A percentile compares a stretch with the other conserved stretches of the same genome.
Conservation (phyloP, 1,284 basidiomycete genomes). For the Tilletia caries region DNA sequence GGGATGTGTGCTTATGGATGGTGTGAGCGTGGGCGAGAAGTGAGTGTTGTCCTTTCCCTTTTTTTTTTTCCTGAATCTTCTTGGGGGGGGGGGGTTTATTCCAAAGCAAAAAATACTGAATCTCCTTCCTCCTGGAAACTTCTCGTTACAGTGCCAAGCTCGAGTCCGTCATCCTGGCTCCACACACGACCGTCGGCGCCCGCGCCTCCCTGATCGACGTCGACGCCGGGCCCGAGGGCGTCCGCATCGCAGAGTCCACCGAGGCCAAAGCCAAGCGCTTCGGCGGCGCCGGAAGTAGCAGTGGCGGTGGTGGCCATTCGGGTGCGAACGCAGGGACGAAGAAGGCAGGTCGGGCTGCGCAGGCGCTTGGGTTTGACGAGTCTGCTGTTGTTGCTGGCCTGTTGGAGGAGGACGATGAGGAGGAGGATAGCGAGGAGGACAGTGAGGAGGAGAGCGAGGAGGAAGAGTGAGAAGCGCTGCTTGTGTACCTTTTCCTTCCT, state of each 20-base stretch:
- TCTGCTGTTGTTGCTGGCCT: neutral
- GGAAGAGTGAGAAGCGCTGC: too few relatives aligned
- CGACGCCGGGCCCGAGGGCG: conserved; percentile 76
- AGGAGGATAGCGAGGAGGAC: neutral
- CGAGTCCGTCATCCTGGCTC: conserved; percentile 81
- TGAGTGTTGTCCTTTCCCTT: conserved; percentile 55
- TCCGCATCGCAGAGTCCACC: conserved; percentile 62
- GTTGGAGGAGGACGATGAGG: conserved; percentile 14
- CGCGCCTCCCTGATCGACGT: conserved; percentile 77
- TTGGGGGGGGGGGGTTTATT: neutral
- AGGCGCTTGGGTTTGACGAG: neutral
- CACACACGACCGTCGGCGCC: conserved; percentile 73
- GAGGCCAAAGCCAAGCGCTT: conserved; percentile 44
- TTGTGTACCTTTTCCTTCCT: too few relatives aligned
- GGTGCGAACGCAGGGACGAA: neutral
- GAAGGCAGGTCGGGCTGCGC: neutral
- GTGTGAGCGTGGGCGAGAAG: conserved; percentile 83
- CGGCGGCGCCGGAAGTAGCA: neutral
- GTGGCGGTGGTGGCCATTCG: neutral
- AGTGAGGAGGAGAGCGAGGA: too few relatives aligned
- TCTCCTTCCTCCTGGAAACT: neutral
- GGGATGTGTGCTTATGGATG: conserved; percentile 75
- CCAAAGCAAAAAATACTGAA: conserved; percentile 13
- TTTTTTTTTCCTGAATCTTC: conserved; percentile 5
- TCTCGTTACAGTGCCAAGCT: conserved; percentile 78